A percentile compares a stretch with the other conserved stretches of the same genome.
phyloP scores from a whole-genome alignment of 805 yeast genomes.

The Tetrapisispora pingtungensis region DNA sequence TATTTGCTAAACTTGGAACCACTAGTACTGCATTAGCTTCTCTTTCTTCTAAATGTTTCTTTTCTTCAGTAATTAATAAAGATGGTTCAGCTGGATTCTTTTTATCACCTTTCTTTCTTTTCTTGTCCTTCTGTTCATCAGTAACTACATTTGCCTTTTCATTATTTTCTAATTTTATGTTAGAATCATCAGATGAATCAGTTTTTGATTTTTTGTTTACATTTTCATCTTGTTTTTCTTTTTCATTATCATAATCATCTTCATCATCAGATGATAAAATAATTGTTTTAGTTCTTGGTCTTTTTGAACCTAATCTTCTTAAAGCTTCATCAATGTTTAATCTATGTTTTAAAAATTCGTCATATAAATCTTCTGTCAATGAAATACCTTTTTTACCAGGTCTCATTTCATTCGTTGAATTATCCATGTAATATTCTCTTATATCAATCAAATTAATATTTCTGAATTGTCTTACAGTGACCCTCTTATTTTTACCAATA shows the following conservation, averaged over 20 bases:
- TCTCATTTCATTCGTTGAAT: conserved; percentile 45
- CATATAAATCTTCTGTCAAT: conserved; percentile 30
- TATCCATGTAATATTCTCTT: conserved; percentile 65
- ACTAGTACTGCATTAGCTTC: conserved; percentile 26
- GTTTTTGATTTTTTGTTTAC: conserved; percentile 4
- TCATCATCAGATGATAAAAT: conserved; percentile 25
- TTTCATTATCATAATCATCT: conserved; percentile 10
- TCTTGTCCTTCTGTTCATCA: conserved; percentile 13
- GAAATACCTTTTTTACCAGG: conserved; percentile 69
- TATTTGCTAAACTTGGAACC: conserved; percentile 21
- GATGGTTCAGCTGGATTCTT: conserved; percentile 29
- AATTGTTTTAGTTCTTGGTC: conserved; percentile 26
- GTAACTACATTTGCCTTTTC: neutral
- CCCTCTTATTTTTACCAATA: conserved; percentile 54
- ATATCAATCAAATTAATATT: conserved; percentile 64
- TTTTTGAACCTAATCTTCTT: conserved; percentile 28
- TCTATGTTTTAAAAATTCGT: conserved; percentile 28
- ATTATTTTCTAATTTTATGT: conserved; percentile 2
- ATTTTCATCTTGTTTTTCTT: conserved; percentile 10
- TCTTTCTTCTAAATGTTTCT: conserved; percentile 23
- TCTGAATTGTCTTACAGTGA: conserved; percentile 64
- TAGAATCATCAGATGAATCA: conserved; percentile 3
- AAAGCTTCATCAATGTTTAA: conserved; percentile 30
- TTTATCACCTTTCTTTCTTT: conserved; percentile 6
- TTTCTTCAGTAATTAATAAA: conserved; percentile 23